Evolutionary conservation across 371 early-diverging fungal species (phyloP).

Genomic region (Rhizopus stolonifer): DNA sequence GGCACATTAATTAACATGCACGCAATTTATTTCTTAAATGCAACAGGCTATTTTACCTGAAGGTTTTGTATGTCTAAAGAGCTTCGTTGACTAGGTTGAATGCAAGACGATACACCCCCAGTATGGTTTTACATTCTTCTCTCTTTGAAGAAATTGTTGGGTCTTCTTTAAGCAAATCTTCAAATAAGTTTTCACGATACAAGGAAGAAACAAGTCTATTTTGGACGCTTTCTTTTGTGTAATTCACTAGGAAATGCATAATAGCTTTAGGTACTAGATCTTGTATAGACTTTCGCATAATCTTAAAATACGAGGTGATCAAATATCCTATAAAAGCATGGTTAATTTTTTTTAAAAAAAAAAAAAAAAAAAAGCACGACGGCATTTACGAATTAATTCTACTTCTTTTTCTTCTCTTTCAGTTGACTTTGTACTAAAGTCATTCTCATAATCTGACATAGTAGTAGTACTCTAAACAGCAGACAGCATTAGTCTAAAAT

Average conservation of each 20-base stretch:
- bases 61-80: conserved; percentile 38
- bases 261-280: conserved; percentile 93
- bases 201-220: conserved; percentile 80
- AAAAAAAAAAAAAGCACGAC: neutral
- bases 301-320: conserved; percentile 82
- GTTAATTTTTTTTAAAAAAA: neutral
- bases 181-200: conserved; percentile 76
- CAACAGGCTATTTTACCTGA: too few relatives aligned
- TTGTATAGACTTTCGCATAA: conserved; percentile 81
- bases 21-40: too few relatives aligned
- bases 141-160: conserved; percentile 72
- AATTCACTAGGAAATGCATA: conserved; percentile 83
- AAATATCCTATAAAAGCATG: conserved; percentile 52
- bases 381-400: conserved; percentile 71
- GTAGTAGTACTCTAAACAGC: conserved; percentile 11
- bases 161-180: conserved; percentile 79
- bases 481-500: too few relatives aligned
- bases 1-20: too few relatives aligned
- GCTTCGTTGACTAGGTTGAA: conserved; percentile 75
- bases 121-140: conserved; percentile 72
- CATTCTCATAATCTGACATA: conserved; percentile 30
- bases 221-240: conserved; percentile 76
- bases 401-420: conserved; percentile 83
- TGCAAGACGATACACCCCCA: conserved; percentile 78
- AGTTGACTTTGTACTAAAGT: conserved; percentile 24